Evolutionary conservation across 257 asterid genomes (phyloP).

Genomic region (Solanum ossicruentum): DNA sequence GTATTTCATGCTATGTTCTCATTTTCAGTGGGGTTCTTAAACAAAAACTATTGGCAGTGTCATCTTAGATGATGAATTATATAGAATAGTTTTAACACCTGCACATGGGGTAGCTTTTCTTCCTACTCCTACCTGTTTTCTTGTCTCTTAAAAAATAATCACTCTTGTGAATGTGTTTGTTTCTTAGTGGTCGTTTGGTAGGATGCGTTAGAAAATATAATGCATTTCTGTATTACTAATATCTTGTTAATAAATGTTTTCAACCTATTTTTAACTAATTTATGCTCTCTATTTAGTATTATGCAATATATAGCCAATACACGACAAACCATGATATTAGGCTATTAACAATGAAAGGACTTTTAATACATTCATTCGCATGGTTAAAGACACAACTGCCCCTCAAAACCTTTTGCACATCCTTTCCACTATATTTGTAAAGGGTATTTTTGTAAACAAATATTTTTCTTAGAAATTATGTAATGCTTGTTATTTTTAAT

Average conservation of each 20-base stretch:
- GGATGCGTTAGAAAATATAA: neutral
- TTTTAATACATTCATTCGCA: neutral
- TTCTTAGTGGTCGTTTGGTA: neutral
- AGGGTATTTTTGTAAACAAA: neutral
- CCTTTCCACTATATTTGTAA: neutral
- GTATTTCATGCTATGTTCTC: conserved; percentile 6
- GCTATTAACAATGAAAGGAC: neutral
- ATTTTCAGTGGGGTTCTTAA: conserved; percentile 7
- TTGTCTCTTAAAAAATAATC: conserved; percentile 6
- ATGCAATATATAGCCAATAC: neutral
- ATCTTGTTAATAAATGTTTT: neutral
- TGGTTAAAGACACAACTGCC: neutral
- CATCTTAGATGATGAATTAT: conserved; percentile 7
- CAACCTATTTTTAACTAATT: neutral
- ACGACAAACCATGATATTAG: neutral
- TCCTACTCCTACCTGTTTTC: conserved; percentile 16
- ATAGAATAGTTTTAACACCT: conserved; percentile 10
- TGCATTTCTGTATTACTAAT: neutral
- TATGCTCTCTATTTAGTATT: neutral
- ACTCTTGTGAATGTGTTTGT: neutral
- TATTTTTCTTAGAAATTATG: neutral
- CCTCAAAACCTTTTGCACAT: neutral
- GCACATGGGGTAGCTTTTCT: conserved; percentile 32
- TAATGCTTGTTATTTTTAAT: neutral
- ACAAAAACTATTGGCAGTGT: conserved; percentile 11